Base-by-base conservation (phyloP, 768 basidiomycete genomes). In the Mycena galericulata region DNA sequence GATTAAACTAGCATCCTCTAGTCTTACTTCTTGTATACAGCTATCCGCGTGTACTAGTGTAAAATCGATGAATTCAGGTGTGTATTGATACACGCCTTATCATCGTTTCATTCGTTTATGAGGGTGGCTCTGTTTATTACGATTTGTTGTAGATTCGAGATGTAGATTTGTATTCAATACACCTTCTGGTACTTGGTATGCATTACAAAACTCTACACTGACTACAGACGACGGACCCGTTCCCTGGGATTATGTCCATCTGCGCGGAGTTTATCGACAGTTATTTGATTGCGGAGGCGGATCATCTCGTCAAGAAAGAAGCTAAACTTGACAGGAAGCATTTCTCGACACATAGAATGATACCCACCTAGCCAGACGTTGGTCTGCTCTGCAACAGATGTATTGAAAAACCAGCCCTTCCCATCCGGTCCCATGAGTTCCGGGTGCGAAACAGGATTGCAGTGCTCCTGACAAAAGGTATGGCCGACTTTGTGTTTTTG, bases 241-340 rank as follows among this genome's bases (percentile, higher is more conserved):
- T 55, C n/a, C 34, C 54, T 10, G 12, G 74, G 75, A 46, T 71
- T 32, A 22, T 62, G 56, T 4, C 71, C 74, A 34, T 58, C 60
- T 15, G 27, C 63, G 27, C 51, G 57, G 18, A 77, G 66, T 32
- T 58, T 63, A n/a, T 67, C 65, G 12, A 75, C 14, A 10, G 69
- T 43, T 20, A 70, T 63, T 22, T 55, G 18, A 30, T 83, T 83
- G 1, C 62, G 54, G 0, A 68, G 57, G 22, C 74, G 45, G 26
- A 83, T 80, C 81, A 82, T 79, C 69, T 83, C 82, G 36, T 83
- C 81, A 0, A 84, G 65, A 63, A 81, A 82, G 51, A 82, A 83
- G 36, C 78, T 73, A 26, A 75, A 81, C 45, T 74, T 72, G 0
- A 68, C 67, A 0, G 73, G 69, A 0, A 72, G 20, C 81, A 83